Conservation (phyloP, 176 grass and related monocot species). For the Neostapfia colusana region DNA sequence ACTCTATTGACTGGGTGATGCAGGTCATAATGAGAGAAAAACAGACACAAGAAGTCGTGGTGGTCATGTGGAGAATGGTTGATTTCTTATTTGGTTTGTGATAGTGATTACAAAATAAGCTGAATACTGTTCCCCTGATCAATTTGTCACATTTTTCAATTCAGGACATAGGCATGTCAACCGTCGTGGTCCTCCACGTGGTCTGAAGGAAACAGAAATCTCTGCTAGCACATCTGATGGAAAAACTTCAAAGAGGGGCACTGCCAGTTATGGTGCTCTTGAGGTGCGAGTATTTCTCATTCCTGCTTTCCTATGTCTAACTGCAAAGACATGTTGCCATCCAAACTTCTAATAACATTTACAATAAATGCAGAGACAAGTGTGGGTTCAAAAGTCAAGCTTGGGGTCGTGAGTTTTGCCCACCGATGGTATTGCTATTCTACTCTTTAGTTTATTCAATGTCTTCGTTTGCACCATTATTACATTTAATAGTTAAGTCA, state of each 20-base stretch:
- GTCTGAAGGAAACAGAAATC: conserved; percentile 69
- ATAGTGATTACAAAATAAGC: conserved; percentile 20
- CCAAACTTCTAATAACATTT: conserved; percentile 13
- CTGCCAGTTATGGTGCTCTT: conserved; percentile 68
- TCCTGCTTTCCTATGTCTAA: conserved; percentile 31
- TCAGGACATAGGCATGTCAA: conserved; percentile 78
- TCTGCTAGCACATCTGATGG: conserved; percentile 63
- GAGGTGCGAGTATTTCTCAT: conserved; percentile 63
- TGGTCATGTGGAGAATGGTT: conserved; percentile 77
- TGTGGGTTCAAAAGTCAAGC: conserved; percentile 99
- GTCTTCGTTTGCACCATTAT: conserved; percentile 1
- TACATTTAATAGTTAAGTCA: background rate
- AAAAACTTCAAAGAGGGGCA: conserved; percentile 71
- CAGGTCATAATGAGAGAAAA: conserved; percentile 76
- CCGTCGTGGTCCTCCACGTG: conserved; percentile 63
- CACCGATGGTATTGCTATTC: conserved; percentile 45
- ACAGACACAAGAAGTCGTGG: conserved; percentile 55
- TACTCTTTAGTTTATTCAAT: conserved; percentile 4
- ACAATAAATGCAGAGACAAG: conserved; percentile 73
- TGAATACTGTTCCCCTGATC: conserved; percentile 5
- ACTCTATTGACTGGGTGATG: conserved; percentile 26
- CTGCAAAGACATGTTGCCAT: background rate
- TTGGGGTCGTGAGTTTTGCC: conserved; percentile 66
- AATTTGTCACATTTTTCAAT: conserved; percentile 23
- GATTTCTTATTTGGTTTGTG: conserved; percentile 20